phyloP scores from a whole-genome alignment of 345 rosid genomes.

The Atalantia buxifolia region DNA sequence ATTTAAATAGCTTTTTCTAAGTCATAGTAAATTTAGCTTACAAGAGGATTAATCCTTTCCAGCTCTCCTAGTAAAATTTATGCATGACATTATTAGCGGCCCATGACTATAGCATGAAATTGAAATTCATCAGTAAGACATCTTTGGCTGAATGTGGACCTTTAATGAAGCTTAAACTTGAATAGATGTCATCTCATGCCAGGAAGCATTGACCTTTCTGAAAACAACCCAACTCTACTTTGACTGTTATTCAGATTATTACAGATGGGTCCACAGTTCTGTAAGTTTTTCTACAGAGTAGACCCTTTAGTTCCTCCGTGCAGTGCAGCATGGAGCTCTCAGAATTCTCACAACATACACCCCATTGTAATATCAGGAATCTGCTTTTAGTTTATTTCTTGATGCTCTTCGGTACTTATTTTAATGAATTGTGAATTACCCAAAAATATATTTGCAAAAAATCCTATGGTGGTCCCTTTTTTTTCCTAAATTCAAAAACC shows the following conservation, averaged over 20 bases:
- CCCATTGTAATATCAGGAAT: not conserved
- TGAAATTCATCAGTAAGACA: not conserved
- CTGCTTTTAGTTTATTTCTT: not conserved
- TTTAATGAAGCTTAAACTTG: not conserved
- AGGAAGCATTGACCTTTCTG: not conserved
- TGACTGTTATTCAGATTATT: too few relatives aligned
- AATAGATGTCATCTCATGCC: not conserved
- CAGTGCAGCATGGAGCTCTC: not conserved
- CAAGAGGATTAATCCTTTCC: not conserved
- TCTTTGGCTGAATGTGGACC: not conserved
- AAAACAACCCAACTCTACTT: too few relatives aligned
- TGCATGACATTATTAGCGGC: not conserved
- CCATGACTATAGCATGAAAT: not conserved
- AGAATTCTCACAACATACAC: not conserved
- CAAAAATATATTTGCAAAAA: not conserved
- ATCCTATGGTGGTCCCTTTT: not conserved
- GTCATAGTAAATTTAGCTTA: not conserved
- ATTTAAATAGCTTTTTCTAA: not conserved
- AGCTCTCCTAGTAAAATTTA: not conserved
- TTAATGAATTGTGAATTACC: not conserved
- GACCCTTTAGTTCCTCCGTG: not conserved
- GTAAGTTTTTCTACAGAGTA: not conserved
- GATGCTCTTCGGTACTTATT: not conserved
- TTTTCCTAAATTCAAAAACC: not conserved
- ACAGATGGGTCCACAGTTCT: too few relatives aligned